Evolutionary conservation across 106 monocot genomes (phyloP).

Genomic region (Phalaenopsis aphrodite): DNA sequence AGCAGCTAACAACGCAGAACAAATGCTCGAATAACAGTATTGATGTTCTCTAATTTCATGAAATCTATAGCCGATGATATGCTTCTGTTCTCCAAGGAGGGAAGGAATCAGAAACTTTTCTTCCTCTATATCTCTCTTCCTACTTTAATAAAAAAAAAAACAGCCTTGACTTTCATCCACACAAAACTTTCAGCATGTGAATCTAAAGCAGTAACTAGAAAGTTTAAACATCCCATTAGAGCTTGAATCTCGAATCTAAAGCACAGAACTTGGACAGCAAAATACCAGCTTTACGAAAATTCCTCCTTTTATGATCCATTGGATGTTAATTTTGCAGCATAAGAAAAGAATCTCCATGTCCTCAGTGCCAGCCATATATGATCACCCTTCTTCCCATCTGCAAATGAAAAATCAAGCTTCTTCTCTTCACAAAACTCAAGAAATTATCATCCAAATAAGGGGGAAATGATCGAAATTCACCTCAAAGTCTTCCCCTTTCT

Average conservation of each 20-base stretch:
- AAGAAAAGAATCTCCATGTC: too few species aligned
- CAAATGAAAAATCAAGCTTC: not conserved
- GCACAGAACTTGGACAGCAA: not conserved
- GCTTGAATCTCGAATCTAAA: not conserved
- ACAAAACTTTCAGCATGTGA: not conserved
- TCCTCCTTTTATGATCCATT: not conserved
- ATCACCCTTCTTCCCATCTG: not conserved
- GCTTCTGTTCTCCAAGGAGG: not conserved
- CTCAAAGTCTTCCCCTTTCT: not conserved
- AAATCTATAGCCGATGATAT: not conserved
- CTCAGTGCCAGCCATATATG: not conserved
- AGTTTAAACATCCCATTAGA: not conserved
- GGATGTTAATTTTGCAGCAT: not conserved
- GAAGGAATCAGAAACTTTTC: conserved; percentile 8
- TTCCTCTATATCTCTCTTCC: not conserved
- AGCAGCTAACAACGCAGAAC: not conserved
- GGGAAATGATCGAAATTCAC: not conserved
- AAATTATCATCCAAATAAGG: not conserved
- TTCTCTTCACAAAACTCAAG: not conserved
- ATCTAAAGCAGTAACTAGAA: not conserved
- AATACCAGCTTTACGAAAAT: not conserved
- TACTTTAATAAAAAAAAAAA: not conserved
- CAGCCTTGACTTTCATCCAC: conserved; percentile 1
- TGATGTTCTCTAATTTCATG: not conserved
- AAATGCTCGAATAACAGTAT: not conserved